Evolutionary conservation across 1,284 basidiomycete genomes (phyloP), one percentile per base, ranked within the genome.

Genomic region (Leccinum holopus): DNA sequence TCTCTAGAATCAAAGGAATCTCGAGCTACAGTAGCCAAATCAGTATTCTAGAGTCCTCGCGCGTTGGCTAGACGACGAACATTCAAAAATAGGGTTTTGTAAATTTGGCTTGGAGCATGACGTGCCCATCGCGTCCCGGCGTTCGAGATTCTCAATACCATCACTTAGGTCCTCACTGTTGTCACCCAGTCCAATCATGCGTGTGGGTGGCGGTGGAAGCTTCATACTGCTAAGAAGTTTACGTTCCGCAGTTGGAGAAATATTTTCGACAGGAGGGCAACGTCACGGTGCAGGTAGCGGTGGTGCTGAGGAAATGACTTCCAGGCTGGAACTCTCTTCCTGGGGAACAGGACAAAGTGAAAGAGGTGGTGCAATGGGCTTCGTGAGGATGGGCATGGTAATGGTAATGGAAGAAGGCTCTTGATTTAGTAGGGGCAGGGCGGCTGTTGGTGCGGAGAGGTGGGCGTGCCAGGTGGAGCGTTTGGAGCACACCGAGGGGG

Each of bases 151-250:
- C 21, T 21, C 21, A 21, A 21, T 21, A 21, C 21, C 21, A 21
- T 21, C 21, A 21, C 21, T 21, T 21, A 21, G 21, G 21, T 21
- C 21, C 21, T 21, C 21, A 21, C 21, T 21, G 21, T 85, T 90
- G 67, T 87, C 87, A 0, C 87, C 86, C 1, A 83, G 77, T 1
- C 76, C 87, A 56, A 92, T 91, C 0, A 78, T 87, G 3, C 90
- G 86, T 0, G 84, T 88, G 1, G 90, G 90, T 0, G 90, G 90
- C 0, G 90, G 90, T 0, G 82, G 87, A 18, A 86, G 79, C 61
- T 73, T 79, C 37, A 75, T 75, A 25, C 74, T 72, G 0, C 83
- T 81, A 32, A 86, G 68, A 3, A 74, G 61, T 69, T 83, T 87
- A 33, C 84, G 80, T 58, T 87, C 81, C 2, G 55, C 59, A 12